Conservation (phyloP, 305 asterid genomes). For the Petunia hybrid region DNA sequence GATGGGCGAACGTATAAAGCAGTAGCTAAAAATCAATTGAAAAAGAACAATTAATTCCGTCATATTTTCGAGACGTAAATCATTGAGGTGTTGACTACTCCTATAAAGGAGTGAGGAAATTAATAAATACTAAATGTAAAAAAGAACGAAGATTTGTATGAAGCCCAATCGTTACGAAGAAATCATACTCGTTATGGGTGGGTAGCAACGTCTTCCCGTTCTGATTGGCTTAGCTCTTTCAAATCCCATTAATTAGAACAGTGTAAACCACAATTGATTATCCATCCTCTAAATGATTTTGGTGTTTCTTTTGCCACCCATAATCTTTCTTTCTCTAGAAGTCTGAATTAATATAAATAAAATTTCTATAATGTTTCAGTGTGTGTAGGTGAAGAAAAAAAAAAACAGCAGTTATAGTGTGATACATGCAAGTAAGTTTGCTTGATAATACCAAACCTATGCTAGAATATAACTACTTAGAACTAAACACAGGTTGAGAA, state of each 20-base stretch:
- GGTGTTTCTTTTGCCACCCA: not conserved
- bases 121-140: no score
- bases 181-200: not conserved
- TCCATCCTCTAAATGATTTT: not conserved
- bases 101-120: no score
- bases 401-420: not conserved
- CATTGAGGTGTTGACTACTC: no score
- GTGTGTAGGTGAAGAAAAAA: not conserved
- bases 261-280: conserved; percentile 15
- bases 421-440: not conserved
- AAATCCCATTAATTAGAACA: conserved; percentile 24
- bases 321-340: not conserved
- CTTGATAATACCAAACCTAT: not conserved
- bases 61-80: no score
- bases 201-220: conserved; percentile 1
- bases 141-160: not conserved
- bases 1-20: no score
- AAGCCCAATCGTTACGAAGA: not conserved
- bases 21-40: no score
- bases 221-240: conserved; percentile 1
- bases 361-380: not conserved
- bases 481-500: not conserved
- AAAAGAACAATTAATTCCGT: no score
- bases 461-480: not conserved
- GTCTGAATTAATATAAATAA: not conserved